phyloP scores from a whole-genome alignment of 192 early-diverging fungal genomes.

The Geosiphon pyriformis region DNA sequence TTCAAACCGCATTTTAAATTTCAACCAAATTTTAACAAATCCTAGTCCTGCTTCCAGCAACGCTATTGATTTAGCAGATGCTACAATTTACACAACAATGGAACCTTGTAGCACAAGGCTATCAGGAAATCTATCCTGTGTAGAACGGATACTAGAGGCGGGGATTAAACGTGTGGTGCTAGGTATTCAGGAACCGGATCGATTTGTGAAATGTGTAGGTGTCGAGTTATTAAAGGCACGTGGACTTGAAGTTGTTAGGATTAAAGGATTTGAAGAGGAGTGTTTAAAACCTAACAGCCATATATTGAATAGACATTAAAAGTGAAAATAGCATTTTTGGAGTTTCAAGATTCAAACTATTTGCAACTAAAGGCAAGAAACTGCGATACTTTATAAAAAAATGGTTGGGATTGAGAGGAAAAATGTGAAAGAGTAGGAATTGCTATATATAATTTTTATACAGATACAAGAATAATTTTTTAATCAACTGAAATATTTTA shows the following conservation, averaged over 20 bases:
- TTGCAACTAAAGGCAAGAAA: too few relatives aligned
- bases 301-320: too few relatives aligned
- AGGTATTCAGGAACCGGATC: slow-evolving; percentile 81
- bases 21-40: too few relatives aligned
- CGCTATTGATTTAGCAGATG: slow-evolving; percentile 29
- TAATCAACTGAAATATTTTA: too few relatives aligned
- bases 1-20: not conserved
- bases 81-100: slow-evolving; percentile 94
- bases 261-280: slow-evolving; percentile 66
- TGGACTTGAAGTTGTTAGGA: slow-evolving; percentile 71
- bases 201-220: slow-evolving; percentile 79
- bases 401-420: too few relatives aligned
- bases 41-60: slow-evolving; percentile 1
- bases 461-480: too few relatives aligned
- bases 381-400: too few relatives aligned
- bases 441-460: too few relatives aligned
- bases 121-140: slow-evolving; percentile 73
- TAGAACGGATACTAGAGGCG: slow-evolving; percentile 64
- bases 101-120: slow-evolving; percentile 82
- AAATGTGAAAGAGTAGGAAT: too few relatives aligned
- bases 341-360: too few relatives aligned
- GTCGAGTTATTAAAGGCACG: slow-evolving; percentile 55
- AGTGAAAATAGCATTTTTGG: too few relatives aligned
- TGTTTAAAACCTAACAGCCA: slow-evolving; percentile 73
- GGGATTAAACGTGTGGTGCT: slow-evolving; percentile 72